phyloP scores from a whole-genome alignment of 345 rosid genomes.

The Eucalyptus marginata region DNA sequence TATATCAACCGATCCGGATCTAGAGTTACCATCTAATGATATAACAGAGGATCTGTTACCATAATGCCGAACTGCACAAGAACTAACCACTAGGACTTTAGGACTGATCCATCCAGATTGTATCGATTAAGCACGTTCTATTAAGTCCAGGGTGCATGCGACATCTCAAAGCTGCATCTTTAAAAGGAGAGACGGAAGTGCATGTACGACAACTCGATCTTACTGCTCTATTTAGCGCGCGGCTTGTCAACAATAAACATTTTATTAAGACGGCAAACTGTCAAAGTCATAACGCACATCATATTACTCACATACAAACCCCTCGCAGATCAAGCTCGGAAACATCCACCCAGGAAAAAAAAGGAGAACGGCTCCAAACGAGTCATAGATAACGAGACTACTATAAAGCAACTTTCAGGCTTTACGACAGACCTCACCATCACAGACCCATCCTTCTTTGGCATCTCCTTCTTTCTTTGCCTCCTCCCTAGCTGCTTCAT shows the following conservation, averaged over 20 bases:
- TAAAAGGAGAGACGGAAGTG: neutral
- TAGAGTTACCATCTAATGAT: neutral
- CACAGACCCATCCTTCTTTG: slow-evolving; percentile 47
- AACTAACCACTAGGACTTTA: neutral
- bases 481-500: neutral
- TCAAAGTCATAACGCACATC: neutral
- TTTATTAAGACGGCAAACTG: neutral
- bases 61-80: neutral
- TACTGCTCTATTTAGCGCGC: neutral
- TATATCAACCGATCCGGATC: neutral
- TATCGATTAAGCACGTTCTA: neutral
- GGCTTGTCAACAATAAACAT: neutral
- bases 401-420: neutral
- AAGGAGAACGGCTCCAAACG: neutral
- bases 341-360: neutral
- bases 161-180: neutral
- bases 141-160: neutral
- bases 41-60: neutral
- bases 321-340: neutral
- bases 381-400: slow-evolving; percentile 7
- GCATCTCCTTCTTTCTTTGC: neutral
- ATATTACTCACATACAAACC: neutral
- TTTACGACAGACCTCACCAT: neutral
- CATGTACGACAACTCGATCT: neutral
- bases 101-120: neutral